Evolutionary conservation across 2,329 filamentous ascomycete species (phyloP), one percentile per base, ranked within the genome.

Genomic region (Fusarium sp.): DNA sequence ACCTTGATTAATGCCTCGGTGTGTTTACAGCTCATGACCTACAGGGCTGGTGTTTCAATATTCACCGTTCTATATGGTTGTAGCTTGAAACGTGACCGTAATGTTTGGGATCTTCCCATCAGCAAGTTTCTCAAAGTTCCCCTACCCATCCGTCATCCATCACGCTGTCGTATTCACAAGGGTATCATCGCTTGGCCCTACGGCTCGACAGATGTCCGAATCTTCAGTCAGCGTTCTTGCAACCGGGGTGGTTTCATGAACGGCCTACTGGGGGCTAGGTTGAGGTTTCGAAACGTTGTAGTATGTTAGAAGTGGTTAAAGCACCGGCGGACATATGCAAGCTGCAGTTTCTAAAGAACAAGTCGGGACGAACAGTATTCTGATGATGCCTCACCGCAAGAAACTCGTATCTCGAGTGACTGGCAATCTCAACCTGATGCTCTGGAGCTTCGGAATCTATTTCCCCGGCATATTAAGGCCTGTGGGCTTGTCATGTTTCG

Each of bases 141-240:
- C 21, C 32, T 41, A 25, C 30, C 32, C 32, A 51, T 16, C 21
- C 30, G 48, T 21, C 48, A 63, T 43, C 47, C 67, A 60, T 50
- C 40, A 32, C 37, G 48, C 45, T 42, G 53, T 49, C 51, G 40
- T 37, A 37, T 37, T 37, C 34, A 45, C 59, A 64, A 66, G 63
- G 63, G 67, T 71, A 37, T 49, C 10, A 65, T 71, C 67, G 68
- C 59, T 60, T 70, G 68, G 68, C 68, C 68, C 55, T 70, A 71
- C 49, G 63, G 51, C 58, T 56, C 37, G 20, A 32, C 47, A 56
- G 58, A 49, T 49, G 63, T 60, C 67, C 68, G 63, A 68, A 56
- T 59, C 32, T 56, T 45, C 64, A 55, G 68, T 47, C 63, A 43
- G 21, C 43, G 21, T 32, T 50, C 59, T 61, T 53, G 49, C 30